Conservation (phyloP, 352 stramenopile genomes). For the Sclerospora graminicola region DNA sequence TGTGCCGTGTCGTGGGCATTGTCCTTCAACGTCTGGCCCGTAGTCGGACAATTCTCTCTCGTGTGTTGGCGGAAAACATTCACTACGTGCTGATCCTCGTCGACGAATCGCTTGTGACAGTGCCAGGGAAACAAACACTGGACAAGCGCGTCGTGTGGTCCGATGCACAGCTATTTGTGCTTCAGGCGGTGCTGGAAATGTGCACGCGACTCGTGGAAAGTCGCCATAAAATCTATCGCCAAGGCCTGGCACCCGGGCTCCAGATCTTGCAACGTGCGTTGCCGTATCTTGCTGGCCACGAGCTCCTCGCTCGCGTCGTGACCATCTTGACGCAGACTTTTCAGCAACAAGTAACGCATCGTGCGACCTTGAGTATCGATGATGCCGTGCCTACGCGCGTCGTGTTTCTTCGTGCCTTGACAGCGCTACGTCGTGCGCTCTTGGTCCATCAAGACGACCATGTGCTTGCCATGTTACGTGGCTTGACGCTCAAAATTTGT, state of each 20-base stretch:
- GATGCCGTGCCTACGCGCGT: slow-evolving; percentile 57
- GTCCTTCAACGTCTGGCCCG: slow-evolving; percentile 71
- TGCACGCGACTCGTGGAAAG: slow-evolving; percentile 61
- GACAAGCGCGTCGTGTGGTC: slow-evolving; percentile 24
- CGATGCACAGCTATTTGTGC: slow-evolving; percentile 52
- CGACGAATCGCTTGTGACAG: slow-evolving; percentile 50
- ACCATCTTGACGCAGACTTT: slow-evolving; percentile 51
- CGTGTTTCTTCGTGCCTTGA: slow-evolving; percentile 66
- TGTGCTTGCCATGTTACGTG: slow-evolving; percentile 29
- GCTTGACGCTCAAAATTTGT: slow-evolving; percentile 54
- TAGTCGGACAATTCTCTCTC: slow-evolving; percentile 64
- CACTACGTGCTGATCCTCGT: slow-evolving; percentile 61
- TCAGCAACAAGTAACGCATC: slow-evolving; percentile 64
- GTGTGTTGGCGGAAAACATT: slow-evolving; percentile 65
- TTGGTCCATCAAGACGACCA: slow-evolving; percentile 37
- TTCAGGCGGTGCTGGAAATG: slow-evolving; percentile 68
- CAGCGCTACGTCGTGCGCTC: slow-evolving; percentile 55
- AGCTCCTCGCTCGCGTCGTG: slow-evolving; percentile 48
- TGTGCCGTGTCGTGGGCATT: slow-evolving; percentile 47
- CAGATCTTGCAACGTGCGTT: slow-evolving; percentile 56
- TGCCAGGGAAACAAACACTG: background rate
- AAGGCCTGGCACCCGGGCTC: slow-evolving; percentile 54
- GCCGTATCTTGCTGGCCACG: slow-evolving; percentile 23
- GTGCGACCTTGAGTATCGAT: slow-evolving; percentile 54
- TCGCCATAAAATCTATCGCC: slow-evolving; percentile 66